phyloP scores from a whole-genome alignment of 2,329 filamentous ascomycete species.

The Chaetoscypha palmicola region DNA sequence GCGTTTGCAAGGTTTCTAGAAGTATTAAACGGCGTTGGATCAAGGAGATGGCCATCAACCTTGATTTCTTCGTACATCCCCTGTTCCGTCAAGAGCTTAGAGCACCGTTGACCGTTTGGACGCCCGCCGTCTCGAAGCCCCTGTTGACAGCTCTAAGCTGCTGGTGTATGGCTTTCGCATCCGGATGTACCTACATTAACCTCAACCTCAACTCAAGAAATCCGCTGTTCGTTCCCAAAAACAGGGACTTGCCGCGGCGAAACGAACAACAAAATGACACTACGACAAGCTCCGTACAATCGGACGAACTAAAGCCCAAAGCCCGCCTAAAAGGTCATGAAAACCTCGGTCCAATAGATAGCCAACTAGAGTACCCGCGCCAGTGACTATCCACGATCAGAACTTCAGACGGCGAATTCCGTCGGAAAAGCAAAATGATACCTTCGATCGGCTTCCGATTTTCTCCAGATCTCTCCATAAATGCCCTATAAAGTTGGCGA shows the following conservation, averaged over 20 bases:
- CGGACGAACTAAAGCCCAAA: not conserved
- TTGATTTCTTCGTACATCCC: conserved; percentile 2
- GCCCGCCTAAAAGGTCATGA: not conserved
- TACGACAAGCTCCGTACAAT: not conserved
- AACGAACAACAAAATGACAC: not conserved
- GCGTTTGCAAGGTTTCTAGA: not conserved
- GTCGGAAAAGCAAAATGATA: too few species aligned
- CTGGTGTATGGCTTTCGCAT: not conserved
- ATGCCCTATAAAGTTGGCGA: too few species aligned
- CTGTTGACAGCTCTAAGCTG: not conserved
- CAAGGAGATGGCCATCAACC: conserved; percentile 3
- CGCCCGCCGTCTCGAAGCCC: not conserved
- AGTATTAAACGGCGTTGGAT: not conserved
- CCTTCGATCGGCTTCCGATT: too few species aligned
- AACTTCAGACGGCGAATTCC: too few species aligned
- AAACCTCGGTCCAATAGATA: not conserved
- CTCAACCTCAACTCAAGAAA: too few species aligned
- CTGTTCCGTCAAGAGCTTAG: conserved; percentile 2
- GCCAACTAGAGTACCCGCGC: not conserved
- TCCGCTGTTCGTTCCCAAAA: not conserved
- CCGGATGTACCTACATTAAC: not conserved
- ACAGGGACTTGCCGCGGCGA: not conserved
- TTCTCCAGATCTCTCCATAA: too few species aligned
- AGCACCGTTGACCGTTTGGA: conserved; percentile 4
- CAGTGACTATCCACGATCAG: too few species aligned